These are phyloP conservation scores for Houttuynia cordata DNA, from an alignment of 164 flowering plant genomes.

Conservation along the genomic window DNA sequence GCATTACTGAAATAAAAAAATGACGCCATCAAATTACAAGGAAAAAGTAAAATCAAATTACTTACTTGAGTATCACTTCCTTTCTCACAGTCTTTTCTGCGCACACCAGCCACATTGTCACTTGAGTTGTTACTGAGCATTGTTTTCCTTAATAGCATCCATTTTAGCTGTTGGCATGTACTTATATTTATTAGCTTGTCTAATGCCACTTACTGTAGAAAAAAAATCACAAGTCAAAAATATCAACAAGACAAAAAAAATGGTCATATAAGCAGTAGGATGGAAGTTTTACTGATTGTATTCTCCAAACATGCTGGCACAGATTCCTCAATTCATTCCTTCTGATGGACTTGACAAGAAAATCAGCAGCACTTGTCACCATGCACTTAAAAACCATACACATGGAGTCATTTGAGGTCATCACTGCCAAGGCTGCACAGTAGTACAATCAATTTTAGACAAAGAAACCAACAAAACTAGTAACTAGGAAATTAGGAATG, in stretches of 20 bases:
- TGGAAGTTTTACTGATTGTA: constrained; percentile 57
- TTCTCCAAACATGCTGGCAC: constrained; percentile 99
- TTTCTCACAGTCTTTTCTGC: constrained; percentile 42
- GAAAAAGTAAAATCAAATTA: background rate
- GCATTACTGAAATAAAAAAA: too few relatives aligned
- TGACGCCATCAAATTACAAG: background rate
- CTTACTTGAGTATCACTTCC: constrained; percentile 85
- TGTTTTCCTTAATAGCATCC: constrained; percentile 38
- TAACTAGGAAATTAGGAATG: too few relatives aligned
- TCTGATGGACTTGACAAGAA: constrained; percentile 85
- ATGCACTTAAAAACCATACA: constrained; percentile 76
- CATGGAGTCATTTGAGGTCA: constrained; percentile 78
- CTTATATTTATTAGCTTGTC: constrained; percentile 18
- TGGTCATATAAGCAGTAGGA: background rate
- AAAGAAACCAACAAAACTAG: too few relatives aligned
- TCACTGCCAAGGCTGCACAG: constrained; percentile 53
- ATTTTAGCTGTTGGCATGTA: constrained; percentile 23
- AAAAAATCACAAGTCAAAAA: background rate
- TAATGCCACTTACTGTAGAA: constrained; percentile 19
- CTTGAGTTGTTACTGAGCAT: constrained; percentile 49
- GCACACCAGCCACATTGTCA: constrained; percentile 22
- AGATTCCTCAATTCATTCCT: constrained; percentile 81
- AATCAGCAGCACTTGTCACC: constrained; percentile 92
- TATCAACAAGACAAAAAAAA: background rate
- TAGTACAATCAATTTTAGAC: background rate